Evolutionary conservation across 371 early-diverging fungal genomes (phyloP), one percentile per base, ranked within the genome.

Genomic region (Globomyces sp.): DNA sequence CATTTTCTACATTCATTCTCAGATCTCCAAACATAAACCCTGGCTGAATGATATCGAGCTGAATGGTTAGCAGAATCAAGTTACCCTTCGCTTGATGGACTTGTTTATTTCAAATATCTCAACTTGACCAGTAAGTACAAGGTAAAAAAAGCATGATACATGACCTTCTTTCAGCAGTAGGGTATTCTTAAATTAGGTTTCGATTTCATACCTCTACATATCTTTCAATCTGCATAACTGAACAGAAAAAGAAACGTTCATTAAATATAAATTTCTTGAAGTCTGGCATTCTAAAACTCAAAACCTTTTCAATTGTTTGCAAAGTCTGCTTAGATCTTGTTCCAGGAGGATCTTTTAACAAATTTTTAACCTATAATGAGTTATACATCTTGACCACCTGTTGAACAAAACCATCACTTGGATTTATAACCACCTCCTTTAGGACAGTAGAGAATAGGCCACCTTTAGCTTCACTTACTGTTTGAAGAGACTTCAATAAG

Each of bases 201-300:
- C 24, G 24, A 24, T 1, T 39, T 46, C 8, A 40, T 55, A 55
- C 55, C n/a, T n/a, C 40, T 39, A 39, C 40, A 39, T 55, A 55
- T 55, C 40, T 55, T 39, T 55, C 55, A 39, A 55, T 39, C 40
- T 40, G 4, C 55, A 55, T 55, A 37, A 40, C 36, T 3, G 36
- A 40, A n/a, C 55, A 55, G 40, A 55, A 55, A 40, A 55, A 55
- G 2, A 55, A 39, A 9, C 55, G 55, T 13, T 55, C 55, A 55
- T 55, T 55, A 3, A 55, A 13, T 39, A 40, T 36, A 55, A 9
- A 55, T 55, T 55, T 55, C 8, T 40, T 4, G 13, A 55, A 55
- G n/a, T 55, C 55, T 55, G 36, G 40, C 55, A 55, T 55, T n/a
- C 55, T 24, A 39, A 39, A 55, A 39, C 55, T 55, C 39, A 55